Percentiles rank a stretch among this genome's conserved stretches.
These are phyloP conservation scores for Penicillium sp. DNA, from an alignment of 2,329 filamentous ascomycete species.

Conservation along the genomic window DNA sequence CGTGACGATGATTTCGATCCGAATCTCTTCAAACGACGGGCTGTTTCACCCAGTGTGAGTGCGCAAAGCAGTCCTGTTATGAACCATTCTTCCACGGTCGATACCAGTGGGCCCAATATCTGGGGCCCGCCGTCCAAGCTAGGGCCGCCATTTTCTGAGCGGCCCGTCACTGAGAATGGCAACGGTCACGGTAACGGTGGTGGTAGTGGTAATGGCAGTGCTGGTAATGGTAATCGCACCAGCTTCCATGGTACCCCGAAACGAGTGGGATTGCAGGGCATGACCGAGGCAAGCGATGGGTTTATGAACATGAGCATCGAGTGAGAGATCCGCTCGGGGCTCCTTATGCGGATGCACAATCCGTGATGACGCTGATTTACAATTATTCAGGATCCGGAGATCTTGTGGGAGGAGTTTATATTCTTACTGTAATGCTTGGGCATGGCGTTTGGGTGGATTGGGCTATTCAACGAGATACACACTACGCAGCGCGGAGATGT, in stretches of 20 bases:
- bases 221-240: slow-evolving; percentile 39
- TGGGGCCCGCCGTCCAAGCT: slow-evolving; percentile 70
- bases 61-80: slow-evolving; percentile 86
- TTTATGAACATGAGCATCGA: slow-evolving; percentile 98
- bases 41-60: slow-evolving; percentile 88
- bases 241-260: slow-evolving; percentile 53
- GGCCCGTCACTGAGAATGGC: slow-evolving; percentile 53
- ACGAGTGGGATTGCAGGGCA: slow-evolving; percentile 81
- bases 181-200: not conserved
- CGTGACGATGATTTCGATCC: slow-evolving; percentile 91
- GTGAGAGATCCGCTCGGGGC: slow-evolving; percentile 41
- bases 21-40: slow-evolving; percentile 82
- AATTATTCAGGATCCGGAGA: not conserved
- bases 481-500: slow-evolving; percentile 18
- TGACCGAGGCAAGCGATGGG: slow-evolving; percentile 93
- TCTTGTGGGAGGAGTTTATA: not conserved
- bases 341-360: not conserved
- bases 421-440: not conserved
- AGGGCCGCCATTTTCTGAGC: slow-evolving; percentile 52
- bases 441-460: slow-evolving; percentile 12
- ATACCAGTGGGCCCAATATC: slow-evolving; percentile 59
- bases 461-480: slow-evolving; percentile 2
- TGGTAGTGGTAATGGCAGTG: not conserved
- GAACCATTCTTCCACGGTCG: slow-evolving; percentile 75
- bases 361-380: not conserved